Evolutionary conservation across 139 green algal species (phyloP).

Genomic region (Closterium sp.): DNA sequence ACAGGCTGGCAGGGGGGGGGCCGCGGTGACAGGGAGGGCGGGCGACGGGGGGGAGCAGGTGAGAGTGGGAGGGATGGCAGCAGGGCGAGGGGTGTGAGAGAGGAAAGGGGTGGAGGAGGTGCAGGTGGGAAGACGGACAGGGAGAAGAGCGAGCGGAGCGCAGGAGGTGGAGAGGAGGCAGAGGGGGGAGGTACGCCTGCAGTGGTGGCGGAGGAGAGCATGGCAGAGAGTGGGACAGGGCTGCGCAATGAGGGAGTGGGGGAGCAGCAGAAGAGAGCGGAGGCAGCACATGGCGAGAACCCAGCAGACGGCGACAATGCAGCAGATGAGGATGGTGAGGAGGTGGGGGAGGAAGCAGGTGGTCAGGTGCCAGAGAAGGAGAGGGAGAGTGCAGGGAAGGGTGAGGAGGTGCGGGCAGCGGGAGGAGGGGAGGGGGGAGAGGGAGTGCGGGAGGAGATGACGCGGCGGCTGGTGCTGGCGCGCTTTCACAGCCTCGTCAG

Average conservation of each 20-base stretch:
- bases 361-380: background rate
- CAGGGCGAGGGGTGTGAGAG: background rate
- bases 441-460: background rate
- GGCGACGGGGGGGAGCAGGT: too few species aligned
- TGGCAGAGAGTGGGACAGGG: background rate
- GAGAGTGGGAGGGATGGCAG: background rate
- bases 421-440: background rate
- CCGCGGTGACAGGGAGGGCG: too few species aligned
- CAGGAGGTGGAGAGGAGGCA: background rate
- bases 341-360: too few species aligned
- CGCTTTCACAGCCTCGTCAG: background rate
- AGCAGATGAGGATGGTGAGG: too few species aligned
- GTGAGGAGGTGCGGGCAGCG: background rate
- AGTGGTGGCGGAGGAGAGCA: background rate
- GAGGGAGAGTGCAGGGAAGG: background rate
- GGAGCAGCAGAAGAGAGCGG: background rate
- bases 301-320: too few species aligned
- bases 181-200: background rate
- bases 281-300: background rate
- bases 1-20: background rate
- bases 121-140: background rate
- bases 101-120: background rate
- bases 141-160: background rate
- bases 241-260: too few species aligned
- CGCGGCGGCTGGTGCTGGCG: background rate